Evolutionary conservation across 495 filamentous ascomycete genomes (phyloP), one percentile per base, ranked within the genome.

Genomic region (Niebla homalea): DNA sequence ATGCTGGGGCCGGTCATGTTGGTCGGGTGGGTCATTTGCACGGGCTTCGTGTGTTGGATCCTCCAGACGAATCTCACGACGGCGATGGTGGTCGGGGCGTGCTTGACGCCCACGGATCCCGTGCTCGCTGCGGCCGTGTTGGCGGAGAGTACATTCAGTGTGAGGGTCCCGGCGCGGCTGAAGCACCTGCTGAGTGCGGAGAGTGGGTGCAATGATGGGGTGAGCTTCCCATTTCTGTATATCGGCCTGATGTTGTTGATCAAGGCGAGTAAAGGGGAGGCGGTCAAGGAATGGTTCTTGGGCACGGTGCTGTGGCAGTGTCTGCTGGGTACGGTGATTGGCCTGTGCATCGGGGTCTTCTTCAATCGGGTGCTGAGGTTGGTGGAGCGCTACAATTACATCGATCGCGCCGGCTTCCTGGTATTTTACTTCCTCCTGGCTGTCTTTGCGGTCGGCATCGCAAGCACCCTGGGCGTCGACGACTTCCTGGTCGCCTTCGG

Each of bases 401-500:
- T 76, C 35, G 64, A 64, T 47, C 46, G 50, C 2, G 56, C 69
- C 0, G 64, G 64, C 2, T 73, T 71, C 52, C 60, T 73, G 4
- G 67, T 68, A 25, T 73, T 75, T 60, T 76, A 76, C 46, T 62
- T 76, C 35, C 62, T 76, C 2, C 65, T 73, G 11, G 71, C 72
- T 15, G 56, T 73, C 47, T 63, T 75, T 41, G 58, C 55, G 22
- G 55, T 71, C n/a, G 72, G 72, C 25, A 51, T 72, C 5, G 72
- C 60, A n/a, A 65, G 62, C 22, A 66, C 60, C 0, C 61, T 76
- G 0, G 72, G 72, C 26, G 49, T 59, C 10, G 70, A 75, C 52
- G 72, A 75, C 55, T 76, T 76, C 56, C 64, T 75, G 10, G 66
- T 73, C 7, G 65, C 71, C 12, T 76, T 76, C 46, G 68, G 64